Evolutionary conservation across 352 stramenopile genomes (phyloP), one percentile per base, ranked within the genome.

Genomic region (Pythium utonaiense): DNA sequence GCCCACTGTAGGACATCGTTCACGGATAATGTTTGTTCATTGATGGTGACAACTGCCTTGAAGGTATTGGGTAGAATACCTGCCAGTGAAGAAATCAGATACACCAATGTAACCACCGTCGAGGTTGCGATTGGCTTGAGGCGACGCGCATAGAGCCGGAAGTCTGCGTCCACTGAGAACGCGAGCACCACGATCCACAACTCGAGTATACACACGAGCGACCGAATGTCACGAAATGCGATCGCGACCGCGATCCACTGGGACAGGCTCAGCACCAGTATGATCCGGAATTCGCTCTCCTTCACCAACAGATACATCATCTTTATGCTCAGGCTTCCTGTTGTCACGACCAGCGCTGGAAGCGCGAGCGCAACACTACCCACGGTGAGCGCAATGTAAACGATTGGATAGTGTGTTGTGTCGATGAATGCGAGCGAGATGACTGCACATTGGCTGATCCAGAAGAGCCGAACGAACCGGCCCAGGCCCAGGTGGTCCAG

Each of bases 1-100:
- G 70, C 73, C 57, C 57, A 71, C 24, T 67, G 55, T 1, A 78
- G 28, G 7, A 75, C 27, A 22, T 78, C 67, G 38, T 73, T 57
- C 14, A 57, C n/a, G 6, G 57, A 57, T 6, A 74, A 13, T 2
- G 34, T 10, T 4, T 66, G 64, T 10, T 21, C 28, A 22, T 66
- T 66, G 45, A 67, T 44, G 6, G 42, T 47, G 21, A 70, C 21
- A 7, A 66, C 25, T 1, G 49, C 27, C 2, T 53, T 21, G 27
- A 57, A 53, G 27, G 53, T 73, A 3, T 27, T 38, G 2, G 16
- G 14, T 3, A 74, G 34, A 12, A 31, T 12, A n/a, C 67, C 42
- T 1, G 41, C 49, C 9, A 72, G 22, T 7, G 66, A 72, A 17
- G 42, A 61, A 17, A 13, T 45, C 9, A 66, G 28, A 22, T 54